phyloP scores from a whole-genome alignment of 306 rosid species.

The Prunus mume region DNA sequence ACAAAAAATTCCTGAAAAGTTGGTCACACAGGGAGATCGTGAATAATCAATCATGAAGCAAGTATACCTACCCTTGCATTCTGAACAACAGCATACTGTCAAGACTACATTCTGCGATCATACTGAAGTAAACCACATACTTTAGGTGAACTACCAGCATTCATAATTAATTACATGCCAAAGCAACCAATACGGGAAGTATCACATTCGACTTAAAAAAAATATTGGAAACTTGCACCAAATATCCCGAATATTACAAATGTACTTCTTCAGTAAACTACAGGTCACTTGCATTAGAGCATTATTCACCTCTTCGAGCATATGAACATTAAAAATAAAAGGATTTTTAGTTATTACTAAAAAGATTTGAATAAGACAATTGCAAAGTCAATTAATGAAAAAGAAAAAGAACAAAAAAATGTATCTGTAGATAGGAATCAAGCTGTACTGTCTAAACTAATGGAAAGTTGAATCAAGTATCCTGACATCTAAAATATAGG shows the following conservation, averaged over 20 bases:
- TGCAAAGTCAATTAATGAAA: neutral
- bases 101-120: neutral
- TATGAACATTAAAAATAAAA: neutral
- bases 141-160: neutral
- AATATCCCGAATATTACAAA: neutral
- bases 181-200: neutral
- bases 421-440: too few species aligned
- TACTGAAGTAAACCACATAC: neutral
- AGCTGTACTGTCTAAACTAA: too few species aligned
- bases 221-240: neutral
- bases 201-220: neutral
- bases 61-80: neutral
- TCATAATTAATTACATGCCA: neutral
- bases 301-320: neutral
- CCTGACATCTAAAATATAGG: too few species aligned
- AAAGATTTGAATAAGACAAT: too few species aligned
- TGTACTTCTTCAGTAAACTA: neutral
- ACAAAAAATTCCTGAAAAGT: constrained; percentile 18
- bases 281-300: neutral
- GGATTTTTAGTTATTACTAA: neutral
- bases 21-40: neutral
- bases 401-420: too few species aligned
- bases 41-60: neutral
- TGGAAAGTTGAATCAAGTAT: too few species aligned
- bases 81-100: neutral